phyloP scores from a whole-genome alignment of 495 filamentous ascomycete species.

The Penicillium riverlandense region DNA sequence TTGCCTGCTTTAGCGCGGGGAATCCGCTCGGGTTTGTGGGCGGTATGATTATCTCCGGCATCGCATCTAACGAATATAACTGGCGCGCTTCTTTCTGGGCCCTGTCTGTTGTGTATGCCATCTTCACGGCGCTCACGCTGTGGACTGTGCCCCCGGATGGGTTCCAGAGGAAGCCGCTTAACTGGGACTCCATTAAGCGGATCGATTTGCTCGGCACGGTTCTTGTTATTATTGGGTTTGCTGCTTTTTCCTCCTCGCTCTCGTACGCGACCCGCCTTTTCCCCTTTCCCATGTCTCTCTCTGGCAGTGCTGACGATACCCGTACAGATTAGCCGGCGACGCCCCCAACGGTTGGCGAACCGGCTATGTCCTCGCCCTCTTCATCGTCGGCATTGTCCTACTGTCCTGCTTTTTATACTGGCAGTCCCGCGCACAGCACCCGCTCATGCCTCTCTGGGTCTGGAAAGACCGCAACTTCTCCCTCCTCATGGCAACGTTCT shows the following conservation, averaged over 20 bases:
- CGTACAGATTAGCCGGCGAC: slow-evolving; percentile 35
- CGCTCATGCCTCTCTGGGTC: slow-evolving; percentile 31
- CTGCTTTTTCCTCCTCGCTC: slow-evolving; percentile 55
- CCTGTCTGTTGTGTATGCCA: slow-evolving; percentile 53
- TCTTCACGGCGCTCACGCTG: slow-evolving; percentile 51
- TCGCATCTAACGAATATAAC: slow-evolving; percentile 58
- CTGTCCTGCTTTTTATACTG: slow-evolving; percentile 54
- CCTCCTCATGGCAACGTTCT: slow-evolving; percentile 25
- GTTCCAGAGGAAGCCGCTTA: slow-evolving; percentile 38
- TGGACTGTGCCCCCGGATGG: slow-evolving; percentile 58
- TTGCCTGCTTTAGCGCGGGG: slow-evolving; percentile 62
- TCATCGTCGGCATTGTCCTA: slow-evolving; percentile 54
- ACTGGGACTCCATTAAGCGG: slow-evolving; percentile 38
- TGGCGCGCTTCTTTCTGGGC: slow-evolving; percentile 64
- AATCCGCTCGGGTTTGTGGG: slow-evolving; percentile 65
- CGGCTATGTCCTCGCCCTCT: slow-evolving; percentile 56
- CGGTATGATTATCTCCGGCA: slow-evolving; percentile 57
- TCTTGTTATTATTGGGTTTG: slow-evolving; percentile 57
- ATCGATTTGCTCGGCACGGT: slow-evolving; percentile 62
- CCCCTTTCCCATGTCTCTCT: neutral
- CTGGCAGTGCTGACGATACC: slow-evolving; percentile 2
- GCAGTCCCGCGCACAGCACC: slow-evolving; percentile 38
- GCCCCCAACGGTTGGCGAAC: slow-evolving; percentile 59
- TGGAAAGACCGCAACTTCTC: slow-evolving; percentile 35
- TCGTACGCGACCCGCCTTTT: slow-evolving; percentile 39